phyloP scores from a whole-genome alignment of 805 yeast genomes.

The Saturnispora serradocipensis region DNA sequence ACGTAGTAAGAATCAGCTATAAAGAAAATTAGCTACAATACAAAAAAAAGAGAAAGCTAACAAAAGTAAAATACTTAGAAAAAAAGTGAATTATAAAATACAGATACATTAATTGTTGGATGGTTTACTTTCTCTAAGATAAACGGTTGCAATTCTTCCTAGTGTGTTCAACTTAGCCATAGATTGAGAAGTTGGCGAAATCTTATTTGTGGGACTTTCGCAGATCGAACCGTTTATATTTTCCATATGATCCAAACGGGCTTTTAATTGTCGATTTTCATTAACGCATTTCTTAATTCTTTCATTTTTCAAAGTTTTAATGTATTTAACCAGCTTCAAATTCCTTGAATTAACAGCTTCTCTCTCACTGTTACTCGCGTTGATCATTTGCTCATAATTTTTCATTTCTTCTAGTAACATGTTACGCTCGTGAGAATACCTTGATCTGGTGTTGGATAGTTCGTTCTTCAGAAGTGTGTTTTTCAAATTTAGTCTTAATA shows the following conservation, averaged over 20 bases:
- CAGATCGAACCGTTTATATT: neutral
- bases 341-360: slow-evolving; percentile 25
- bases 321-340: slow-evolving; percentile 25
- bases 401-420: slow-evolving; percentile 22
- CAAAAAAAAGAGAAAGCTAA: neutral
- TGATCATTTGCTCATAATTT: slow-evolving; percentile 21
- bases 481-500: slow-evolving; percentile 25
- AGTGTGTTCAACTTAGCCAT: neutral
- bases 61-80: neutral
- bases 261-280: slow-evolving; percentile 23
- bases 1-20: neutral
- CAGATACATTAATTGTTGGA: neutral
- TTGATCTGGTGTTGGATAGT: slow-evolving; percentile 21
- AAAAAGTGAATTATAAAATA: neutral
- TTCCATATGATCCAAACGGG: slow-evolving; percentile 14
- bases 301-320: slow-evolving; percentile 23
- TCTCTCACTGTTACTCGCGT: slow-evolving; percentile 23
- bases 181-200: neutral
- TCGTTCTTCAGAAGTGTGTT: slow-evolving; percentile 26
- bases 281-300: slow-evolving; percentile 20
- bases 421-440: slow-evolving; percentile 24
- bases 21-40: neutral
- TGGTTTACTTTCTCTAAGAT: neutral
- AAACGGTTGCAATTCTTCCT: slow-evolving; percentile 7
- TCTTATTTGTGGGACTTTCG: neutral